phyloP scores from a whole-genome alignment of 441 rosid genomes.

The Syzygium syzygioides region DNA sequence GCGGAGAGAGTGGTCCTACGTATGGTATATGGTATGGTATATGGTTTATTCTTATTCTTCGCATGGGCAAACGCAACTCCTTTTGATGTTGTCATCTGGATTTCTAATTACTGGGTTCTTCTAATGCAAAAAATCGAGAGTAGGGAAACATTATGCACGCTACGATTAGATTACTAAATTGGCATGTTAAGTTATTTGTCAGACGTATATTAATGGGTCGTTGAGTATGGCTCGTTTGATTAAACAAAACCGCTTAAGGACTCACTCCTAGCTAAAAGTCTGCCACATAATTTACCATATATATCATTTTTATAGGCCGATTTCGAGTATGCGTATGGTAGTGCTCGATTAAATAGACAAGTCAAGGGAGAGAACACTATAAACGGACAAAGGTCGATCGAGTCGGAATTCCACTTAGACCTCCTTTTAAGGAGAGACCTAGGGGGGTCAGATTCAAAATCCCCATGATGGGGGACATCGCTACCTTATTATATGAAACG shows the following conservation, averaged over 20 bases:
- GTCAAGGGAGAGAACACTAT: not conserved
- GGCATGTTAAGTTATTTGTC: not conserved
- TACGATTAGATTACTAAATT: not conserved
- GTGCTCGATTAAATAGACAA: not conserved
- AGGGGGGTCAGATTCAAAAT: not conserved
- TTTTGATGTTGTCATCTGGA: not conserved
- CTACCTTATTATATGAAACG: not conserved
- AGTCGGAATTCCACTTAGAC: not conserved
- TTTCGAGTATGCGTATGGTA: not conserved
- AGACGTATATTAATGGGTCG: not conserved
- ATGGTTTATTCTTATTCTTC: not conserved
- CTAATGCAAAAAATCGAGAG: rapidly evolving
- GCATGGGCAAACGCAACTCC: not conserved
- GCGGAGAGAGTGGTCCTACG: not conserved
- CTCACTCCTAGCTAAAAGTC: rapidly evolving
- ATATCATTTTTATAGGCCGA: not conserved
- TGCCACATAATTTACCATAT: rapidly evolving
- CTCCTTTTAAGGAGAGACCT: not conserved
- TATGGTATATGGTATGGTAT: not conserved
- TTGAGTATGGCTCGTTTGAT: not conserved
- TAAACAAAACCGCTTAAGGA: not conserved
- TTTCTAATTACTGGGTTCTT: not conserved
- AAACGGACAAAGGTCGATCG: not conserved
- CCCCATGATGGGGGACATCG: not conserved
- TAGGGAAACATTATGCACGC: not conserved